Evolutionary conservation across 768 basidiomycete genomes (phyloP).

Genomic region (Dioszegia aurantiaca): DNA sequence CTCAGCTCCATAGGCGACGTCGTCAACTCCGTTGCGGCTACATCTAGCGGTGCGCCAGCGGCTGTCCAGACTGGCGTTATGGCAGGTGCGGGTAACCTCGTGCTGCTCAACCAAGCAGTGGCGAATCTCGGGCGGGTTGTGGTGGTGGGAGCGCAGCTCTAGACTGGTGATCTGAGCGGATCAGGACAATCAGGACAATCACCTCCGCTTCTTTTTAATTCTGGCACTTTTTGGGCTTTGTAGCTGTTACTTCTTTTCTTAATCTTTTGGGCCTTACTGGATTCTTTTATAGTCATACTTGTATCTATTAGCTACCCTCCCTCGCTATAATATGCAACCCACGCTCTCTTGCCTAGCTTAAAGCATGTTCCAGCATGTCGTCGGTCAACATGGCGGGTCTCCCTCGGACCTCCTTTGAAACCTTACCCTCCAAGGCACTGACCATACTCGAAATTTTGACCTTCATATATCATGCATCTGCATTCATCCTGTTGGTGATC

Average conservation of each 20-base stretch:
- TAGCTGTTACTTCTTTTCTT: background rate
- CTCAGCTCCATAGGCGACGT: conserved; percentile 1
- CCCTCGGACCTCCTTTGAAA: too few species aligned
- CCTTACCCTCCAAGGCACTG: too few species aligned
- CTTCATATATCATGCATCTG: too few species aligned
- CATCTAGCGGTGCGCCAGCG: background rate
- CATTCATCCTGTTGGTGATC: too few species aligned
- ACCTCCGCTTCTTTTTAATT: too few species aligned
- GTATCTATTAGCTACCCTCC: background rate
- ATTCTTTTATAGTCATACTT: background rate
- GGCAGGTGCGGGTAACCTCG: conserved; percentile 25
- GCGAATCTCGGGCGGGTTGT: conserved; percentile 38
- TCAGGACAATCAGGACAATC: conserved; percentile 8
- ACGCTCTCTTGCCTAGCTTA: too few species aligned
- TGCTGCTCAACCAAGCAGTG: conserved; percentile 39
- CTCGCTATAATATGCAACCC: too few species aligned
- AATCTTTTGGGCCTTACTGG: background rate
- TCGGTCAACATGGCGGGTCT: too few species aligned
- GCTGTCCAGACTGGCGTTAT: background rate
- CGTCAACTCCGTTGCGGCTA: background rate
- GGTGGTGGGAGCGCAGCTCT: conserved; percentile 29
- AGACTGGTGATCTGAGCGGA: background rate
- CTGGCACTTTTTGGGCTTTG: background rate
- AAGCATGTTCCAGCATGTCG: too few species aligned
- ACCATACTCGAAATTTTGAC: too few species aligned